Evolutionary conservation across 1,284 basidiomycete genomes (phyloP).

Genomic region (Leucoagaricus sp.): DNA sequence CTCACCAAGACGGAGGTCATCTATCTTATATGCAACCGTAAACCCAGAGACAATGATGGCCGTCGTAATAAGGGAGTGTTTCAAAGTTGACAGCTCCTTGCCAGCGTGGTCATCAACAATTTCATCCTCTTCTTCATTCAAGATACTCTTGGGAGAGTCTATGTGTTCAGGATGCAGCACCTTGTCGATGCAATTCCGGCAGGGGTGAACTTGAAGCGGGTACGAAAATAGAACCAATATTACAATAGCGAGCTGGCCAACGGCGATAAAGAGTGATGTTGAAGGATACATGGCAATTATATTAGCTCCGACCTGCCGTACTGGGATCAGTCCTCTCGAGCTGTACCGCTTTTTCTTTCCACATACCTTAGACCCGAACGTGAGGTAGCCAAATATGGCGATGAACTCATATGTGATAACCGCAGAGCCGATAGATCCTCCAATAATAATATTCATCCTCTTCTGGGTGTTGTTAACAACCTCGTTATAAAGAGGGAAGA

Average conservation of each 20-base stretch:
- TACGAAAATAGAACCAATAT: slow-evolving; percentile 90
- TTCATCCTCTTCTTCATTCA: slow-evolving; percentile 46
- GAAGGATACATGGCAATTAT: slow-evolving; percentile 96
- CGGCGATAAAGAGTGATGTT: slow-evolving; percentile 89
- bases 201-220: slow-evolving; percentile 92
- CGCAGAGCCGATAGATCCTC: slow-evolving; percentile 82
- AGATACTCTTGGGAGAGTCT: slow-evolving; percentile 27
- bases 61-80: slow-evolving; percentile 76
- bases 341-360: not conserved
- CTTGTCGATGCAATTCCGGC: slow-evolving; percentile 91
- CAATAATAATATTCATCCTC: slow-evolving; percentile 88
- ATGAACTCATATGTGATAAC: slow-evolving; percentile 82
- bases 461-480: slow-evolving; percentile 78
- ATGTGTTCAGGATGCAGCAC: slow-evolving; percentile 60
- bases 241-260: slow-evolving; percentile 93
- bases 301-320: slow-evolving; percentile 77
- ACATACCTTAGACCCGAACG: slow-evolving; percentile 84
- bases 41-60: slow-evolving; percentile 75
- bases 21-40: slow-evolving; percentile 80
- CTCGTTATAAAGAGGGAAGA: slow-evolving; percentile 96
- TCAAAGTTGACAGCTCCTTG: slow-evolving; percentile 69
- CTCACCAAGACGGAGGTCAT: slow-evolving; percentile 83
- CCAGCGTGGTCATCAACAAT: slow-evolving; percentile 55
- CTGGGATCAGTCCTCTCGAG: not conserved
- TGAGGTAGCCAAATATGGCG: slow-evolving; percentile 89